These are phyloP conservation scores for Alternaria rosae DNA, from an alignment of 2,329 filamentous ascomycete species.

Conservation along the genomic window DNA sequence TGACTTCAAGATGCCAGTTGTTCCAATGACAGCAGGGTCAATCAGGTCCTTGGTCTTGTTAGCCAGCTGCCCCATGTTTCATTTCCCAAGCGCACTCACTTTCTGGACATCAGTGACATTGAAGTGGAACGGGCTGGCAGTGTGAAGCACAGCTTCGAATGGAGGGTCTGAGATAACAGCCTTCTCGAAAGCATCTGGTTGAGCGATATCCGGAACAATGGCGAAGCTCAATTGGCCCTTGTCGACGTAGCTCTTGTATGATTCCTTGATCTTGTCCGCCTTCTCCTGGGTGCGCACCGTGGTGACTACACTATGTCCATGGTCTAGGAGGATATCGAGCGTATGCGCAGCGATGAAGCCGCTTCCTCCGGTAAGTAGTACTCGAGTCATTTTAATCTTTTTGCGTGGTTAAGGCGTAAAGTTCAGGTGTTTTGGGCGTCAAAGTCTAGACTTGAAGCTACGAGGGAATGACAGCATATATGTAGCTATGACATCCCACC, in stretches of 20 bases:
- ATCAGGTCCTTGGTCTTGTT: slow-evolving; percentile 54
- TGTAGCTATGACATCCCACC: slow-evolving; percentile 14
- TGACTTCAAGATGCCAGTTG: slow-evolving; percentile 67
- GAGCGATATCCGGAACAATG: slow-evolving; percentile 76
- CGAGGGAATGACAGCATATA: slow-evolving; percentile 16
- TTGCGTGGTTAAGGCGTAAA: not conserved
- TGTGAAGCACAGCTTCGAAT: slow-evolving; percentile 70
- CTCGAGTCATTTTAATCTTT: slow-evolving; percentile 47
- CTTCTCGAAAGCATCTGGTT: slow-evolving; percentile 71
- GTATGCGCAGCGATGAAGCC: slow-evolving; percentile 73
- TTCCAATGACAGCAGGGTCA: slow-evolving; percentile 69
- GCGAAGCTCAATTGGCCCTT: slow-evolving; percentile 67
- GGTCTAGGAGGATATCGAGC: slow-evolving; percentile 65
- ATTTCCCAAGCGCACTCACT: slow-evolving; percentile 29
- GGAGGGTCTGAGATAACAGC: slow-evolving; percentile 67
- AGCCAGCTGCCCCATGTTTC: not conserved
- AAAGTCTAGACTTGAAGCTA: not conserved
- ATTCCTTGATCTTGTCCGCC: slow-evolving; percentile 65
- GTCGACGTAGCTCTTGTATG: slow-evolving; percentile 57
- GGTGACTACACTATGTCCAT: slow-evolving; percentile 66
- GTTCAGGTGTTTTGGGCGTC: not conserved
- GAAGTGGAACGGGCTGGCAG: slow-evolving; percentile 70
- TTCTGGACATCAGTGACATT: slow-evolving; percentile 76
- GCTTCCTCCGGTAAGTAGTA: slow-evolving; percentile 60
- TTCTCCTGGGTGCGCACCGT: slow-evolving; percentile 69